Evolutionary conservation across 2,329 filamentous ascomycete genomes (phyloP).

Genomic region (Curvularia lunata): DNA sequence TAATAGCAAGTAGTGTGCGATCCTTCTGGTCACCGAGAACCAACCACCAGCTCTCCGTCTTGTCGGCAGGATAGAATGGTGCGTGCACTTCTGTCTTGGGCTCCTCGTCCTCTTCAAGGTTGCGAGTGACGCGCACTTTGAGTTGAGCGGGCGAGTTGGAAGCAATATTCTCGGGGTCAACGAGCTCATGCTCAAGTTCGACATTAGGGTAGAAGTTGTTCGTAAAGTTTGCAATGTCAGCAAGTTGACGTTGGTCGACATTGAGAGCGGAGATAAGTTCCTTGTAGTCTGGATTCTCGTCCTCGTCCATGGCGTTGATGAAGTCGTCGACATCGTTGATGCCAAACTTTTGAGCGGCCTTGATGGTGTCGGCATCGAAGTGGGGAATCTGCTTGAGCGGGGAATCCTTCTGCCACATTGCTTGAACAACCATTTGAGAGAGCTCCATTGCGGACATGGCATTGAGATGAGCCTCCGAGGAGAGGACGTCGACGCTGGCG

Average conservation of each 20-base stretch:
- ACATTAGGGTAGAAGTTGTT: conserved; percentile 97
- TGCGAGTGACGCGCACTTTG: conserved; percentile 82
- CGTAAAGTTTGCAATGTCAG: conserved; percentile 90
- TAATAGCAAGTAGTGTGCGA: conserved; percentile 88
- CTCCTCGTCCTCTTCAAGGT: conserved; percentile 74
- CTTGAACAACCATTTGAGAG: conserved; percentile 98
- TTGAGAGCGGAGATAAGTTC: conserved; percentile 78
- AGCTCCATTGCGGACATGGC: conserved; percentile 99
- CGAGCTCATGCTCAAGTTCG: conserved; percentile 84
- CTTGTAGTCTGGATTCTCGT: conserved; percentile 83
- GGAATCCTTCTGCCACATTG: conserved; percentile 98
- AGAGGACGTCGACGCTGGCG: conserved; percentile 92
- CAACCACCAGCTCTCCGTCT: conserved; percentile 99
- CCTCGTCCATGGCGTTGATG: conserved; percentile 98
- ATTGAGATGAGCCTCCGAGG: conserved; percentile 93
- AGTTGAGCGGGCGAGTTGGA: conserved; percentile 83
- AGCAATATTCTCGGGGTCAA: conserved; percentile 79
- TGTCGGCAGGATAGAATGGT: conserved; percentile 89
- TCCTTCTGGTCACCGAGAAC: conserved; percentile 92
- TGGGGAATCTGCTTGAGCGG: conserved; percentile 98
- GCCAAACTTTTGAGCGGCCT: conserved; percentile 78
- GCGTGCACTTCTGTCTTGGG: conserved; percentile 87
- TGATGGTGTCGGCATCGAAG: conserved; percentile 82
- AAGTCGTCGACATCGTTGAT: conserved; percentile 97
- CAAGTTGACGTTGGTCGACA: conserved; percentile 80